A percentile compares a stretch with the other conserved stretches of the same genome.
Conservation (phyloP, 23 red algal species). For the Chondrus crispus region DNA sequence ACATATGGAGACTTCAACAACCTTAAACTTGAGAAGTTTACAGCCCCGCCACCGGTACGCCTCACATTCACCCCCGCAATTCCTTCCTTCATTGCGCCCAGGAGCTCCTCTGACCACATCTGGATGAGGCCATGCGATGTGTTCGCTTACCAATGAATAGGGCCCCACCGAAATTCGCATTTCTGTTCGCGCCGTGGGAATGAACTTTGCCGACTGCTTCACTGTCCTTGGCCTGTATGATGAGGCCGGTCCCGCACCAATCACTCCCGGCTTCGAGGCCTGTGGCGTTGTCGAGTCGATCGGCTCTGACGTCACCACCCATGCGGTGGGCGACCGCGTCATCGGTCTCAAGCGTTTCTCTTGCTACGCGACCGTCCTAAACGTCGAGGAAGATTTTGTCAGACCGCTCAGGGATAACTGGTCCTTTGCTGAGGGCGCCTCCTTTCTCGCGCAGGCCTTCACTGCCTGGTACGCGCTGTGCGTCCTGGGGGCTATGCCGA, state of each 20-base stretch:
- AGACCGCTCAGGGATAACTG: not conserved
- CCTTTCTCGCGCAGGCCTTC: conserved; percentile 24
- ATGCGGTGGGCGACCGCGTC: conserved; percentile 15
- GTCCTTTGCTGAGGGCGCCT: conserved; percentile 38
- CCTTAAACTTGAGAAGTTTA: not conserved
- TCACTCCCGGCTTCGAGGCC: conserved; percentile 62
- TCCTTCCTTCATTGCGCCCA: no score
- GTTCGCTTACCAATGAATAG: no score
- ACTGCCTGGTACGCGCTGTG: conserved; percentile 46
- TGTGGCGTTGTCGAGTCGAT: conserved; percentile 44
- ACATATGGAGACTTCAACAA: not conserved
- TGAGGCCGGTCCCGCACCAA: not conserved
- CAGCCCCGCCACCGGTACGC: not conserved
- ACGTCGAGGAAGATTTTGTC: conserved; percentile 19
- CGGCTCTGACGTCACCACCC: not conserved
- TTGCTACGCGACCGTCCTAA: conserved; percentile 13
- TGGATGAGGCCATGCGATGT: no score
- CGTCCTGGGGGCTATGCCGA: conserved; percentile 32
- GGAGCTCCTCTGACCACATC: no score
- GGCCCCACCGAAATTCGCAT: conserved; percentile 47
- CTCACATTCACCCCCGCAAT: not conserved
- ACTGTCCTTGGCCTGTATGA: conserved; percentile 39
- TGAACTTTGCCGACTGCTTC: conserved; percentile 61
- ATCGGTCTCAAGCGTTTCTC: conserved; percentile 20
- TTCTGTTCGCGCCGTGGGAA: not conserved